Evolutionary conservation across 208 protist species (phyloP).

Genomic region (Trypanosoma cruzi): DNA sequence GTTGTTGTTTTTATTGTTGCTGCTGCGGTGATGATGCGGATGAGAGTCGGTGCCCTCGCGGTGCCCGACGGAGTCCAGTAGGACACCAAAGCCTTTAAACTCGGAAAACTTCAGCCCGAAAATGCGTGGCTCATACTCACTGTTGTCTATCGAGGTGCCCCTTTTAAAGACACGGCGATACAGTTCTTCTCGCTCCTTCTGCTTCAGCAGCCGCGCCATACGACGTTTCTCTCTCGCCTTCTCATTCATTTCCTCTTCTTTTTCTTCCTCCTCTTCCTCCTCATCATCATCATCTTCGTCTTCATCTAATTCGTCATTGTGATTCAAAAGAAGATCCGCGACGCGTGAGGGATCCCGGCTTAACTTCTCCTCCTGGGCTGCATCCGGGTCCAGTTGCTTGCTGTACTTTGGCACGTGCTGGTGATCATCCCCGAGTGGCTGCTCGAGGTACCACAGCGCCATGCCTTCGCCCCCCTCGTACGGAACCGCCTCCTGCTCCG

Average conservation of each 20-base stretch:
- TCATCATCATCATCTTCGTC: no score
- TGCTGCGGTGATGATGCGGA: no score
- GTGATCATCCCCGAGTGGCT: constrained; percentile 81
- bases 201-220: constrained; percentile 34
- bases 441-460: constrained; percentile 82
- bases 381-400: constrained; percentile 57
- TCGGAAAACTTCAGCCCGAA: constrained; percentile 84
- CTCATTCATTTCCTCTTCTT: constrained; percentile 47
- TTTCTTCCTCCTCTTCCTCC: constrained; percentile 50
- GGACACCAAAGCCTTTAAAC: constrained; percentile 70
- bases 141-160: constrained; percentile 63
- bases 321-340: constrained; percentile 68
- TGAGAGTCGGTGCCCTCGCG: constrained; percentile 36
- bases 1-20: no score
- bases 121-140: constrained; percentile 54
- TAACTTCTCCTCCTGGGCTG: constrained; percentile 46
- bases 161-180: constrained; percentile 69
- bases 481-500: constrained; percentile 6
- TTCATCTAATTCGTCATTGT: no score
- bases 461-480: constrained; percentile 85
- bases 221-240: constrained; percentile 21
- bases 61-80: constrained; percentile 75
- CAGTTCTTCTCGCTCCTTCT: constrained; percentile 57
- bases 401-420: constrained; percentile 84
- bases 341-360: constrained; percentile 57